phyloP scores from a whole-genome alignment of 371 early-diverging fungal genomes.

The Rhizopus delemar region DNA sequence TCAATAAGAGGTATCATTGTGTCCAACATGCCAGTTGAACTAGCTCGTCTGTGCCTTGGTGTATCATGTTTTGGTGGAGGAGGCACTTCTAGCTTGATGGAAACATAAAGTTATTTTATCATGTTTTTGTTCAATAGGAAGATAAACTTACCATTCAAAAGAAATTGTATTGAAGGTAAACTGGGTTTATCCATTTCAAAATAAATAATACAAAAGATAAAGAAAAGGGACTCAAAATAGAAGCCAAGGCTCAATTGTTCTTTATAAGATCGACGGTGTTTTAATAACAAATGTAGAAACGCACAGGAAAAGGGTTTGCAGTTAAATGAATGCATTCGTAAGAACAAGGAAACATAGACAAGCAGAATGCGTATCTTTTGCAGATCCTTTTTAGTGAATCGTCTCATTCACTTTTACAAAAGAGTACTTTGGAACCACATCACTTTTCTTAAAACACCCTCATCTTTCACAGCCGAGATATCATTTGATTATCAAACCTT shows the following conservation, averaged over 20 bases:
- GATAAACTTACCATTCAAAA: slow-evolving; percentile 17
- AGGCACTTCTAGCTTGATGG: slow-evolving; percentile 1
- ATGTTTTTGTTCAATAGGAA: slow-evolving; percentile 7
- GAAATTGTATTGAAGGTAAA: slow-evolving; percentile 36
- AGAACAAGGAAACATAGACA: too few relatives aligned
- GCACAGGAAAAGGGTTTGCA: too few relatives aligned
- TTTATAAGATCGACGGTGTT: too few relatives aligned
- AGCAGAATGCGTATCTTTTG: too few relatives aligned
- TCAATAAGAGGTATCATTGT: slow-evolving; percentile 1
- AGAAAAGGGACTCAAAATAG: not conserved
- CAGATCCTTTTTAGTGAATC: too few relatives aligned
- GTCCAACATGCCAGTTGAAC: not conserved
- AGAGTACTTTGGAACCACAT: too few relatives aligned
- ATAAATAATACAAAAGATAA: slow-evolving; percentile 1
- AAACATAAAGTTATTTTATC: not conserved
- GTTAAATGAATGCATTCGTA: too few relatives aligned
- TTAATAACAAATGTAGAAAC: too few relatives aligned
- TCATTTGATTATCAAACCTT: too few relatives aligned
- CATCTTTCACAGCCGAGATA: too few relatives aligned
- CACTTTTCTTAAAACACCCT: too few relatives aligned
- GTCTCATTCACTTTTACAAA: too few relatives aligned
- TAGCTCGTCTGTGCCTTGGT: not conserved
- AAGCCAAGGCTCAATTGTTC: not conserved
- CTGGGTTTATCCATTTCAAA: slow-evolving; percentile 28
- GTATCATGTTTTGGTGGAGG: not conserved